Evolutionary conservation across 345 rosid species (phyloP), one percentile per base, ranked within the genome.

Genomic region (Brassica carinata): DNA sequence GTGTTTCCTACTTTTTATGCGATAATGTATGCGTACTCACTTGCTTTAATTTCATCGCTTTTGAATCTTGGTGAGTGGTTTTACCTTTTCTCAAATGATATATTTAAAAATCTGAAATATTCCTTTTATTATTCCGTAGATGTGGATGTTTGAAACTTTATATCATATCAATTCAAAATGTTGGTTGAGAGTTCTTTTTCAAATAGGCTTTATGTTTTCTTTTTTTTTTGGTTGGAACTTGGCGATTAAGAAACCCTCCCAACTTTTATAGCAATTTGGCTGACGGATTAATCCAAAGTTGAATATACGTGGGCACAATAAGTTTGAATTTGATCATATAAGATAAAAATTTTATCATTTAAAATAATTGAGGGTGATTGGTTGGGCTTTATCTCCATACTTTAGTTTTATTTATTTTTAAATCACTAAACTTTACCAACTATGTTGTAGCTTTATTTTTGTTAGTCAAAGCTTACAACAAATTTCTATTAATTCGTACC

Each of bases 21-120:
- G 76, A 81, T 75, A 81, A 70, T 70, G 76, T 75, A 71, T 81
- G 80, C 76, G 77, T 75, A 77, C 64, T 64, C 76, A 80, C 66
- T 72, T 71, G 57, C 84, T 76, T 81, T 81, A 65, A 0, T 58
- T n/a, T 72, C 64, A 58, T 76, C 14, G 11, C 80, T 81, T 81
- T 81, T 76, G 64, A 57, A 64, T 29, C 43, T 30, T 65, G 36
- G 15, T 70, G 75, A 80, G 77, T 81, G 73, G 64, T 64, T 81
- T 75, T 31, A 57, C 40, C 73, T 76, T 76, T 58, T 8, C n/a
- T 8, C 51, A 29, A 66, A 15, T 17, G n/a, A 11, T 43, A 38
- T 23, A 66, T 36, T 55, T 38, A 0, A 53, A 72, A 72, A 1
- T 17, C 3, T 7, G 11, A 58, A 10, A 61, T 67, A 69, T 48